phyloP scores from a whole-genome alignment of 768 basidiomycete species.

The Strobilomyces echinocephalus region DNA sequence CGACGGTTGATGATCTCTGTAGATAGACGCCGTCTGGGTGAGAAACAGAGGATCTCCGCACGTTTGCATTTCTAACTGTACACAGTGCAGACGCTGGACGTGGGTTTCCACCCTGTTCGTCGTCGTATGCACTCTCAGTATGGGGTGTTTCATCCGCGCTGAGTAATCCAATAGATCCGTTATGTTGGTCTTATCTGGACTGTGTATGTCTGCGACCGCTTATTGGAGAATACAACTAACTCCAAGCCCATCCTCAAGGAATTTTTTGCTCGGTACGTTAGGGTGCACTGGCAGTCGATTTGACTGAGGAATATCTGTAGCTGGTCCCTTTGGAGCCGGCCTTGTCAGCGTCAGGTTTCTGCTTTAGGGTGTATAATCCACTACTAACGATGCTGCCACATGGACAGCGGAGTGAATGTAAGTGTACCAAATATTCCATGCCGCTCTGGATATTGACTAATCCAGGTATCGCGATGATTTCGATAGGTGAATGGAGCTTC shows the following conservation, averaged over 20 bases:
- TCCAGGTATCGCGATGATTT: not conserved
- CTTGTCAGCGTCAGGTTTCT: slow-evolving; percentile 1
- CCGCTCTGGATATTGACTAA: no score
- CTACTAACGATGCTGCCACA: not conserved
- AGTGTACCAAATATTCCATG: not conserved
- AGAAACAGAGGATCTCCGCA: not conserved
- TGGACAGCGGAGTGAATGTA: slow-evolving; percentile 5
- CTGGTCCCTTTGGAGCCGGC: slow-evolving; percentile 1
- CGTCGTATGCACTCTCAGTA: not conserved
- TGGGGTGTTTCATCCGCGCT: no score
- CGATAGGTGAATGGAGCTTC: slow-evolving; percentile 6
- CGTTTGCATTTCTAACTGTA: not conserved
- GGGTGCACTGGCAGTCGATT: not conserved
- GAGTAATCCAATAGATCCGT: no score
- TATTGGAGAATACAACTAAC: not conserved
- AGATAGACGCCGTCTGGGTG: slow-evolving; percentile 16
- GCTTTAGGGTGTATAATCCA: not conserved
- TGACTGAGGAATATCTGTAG: slow-evolving; percentile 1
- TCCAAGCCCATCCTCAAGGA: not conserved
- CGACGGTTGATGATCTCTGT: not conserved
- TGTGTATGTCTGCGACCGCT: no score
- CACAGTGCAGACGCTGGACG: not conserved
- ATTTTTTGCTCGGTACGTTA: slow-evolving; percentile 9
- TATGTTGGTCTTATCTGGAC: no score
- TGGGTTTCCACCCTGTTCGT: slow-evolving; percentile 14